phyloP scores from a whole-genome alignment of 257 asterid genomes.

The Lithospermum erythrorhizon region DNA sequence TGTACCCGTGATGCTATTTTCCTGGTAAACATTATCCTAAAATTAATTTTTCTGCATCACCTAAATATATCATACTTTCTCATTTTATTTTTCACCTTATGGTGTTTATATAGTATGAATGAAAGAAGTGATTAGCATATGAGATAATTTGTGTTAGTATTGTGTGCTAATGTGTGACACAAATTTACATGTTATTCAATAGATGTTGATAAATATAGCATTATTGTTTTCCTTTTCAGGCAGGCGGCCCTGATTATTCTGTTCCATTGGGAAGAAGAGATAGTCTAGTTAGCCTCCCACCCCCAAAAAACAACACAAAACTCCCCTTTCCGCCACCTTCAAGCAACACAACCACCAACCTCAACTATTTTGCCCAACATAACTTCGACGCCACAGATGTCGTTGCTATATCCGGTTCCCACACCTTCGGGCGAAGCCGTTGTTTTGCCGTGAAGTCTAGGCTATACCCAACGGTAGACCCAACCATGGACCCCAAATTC shows the following conservation, averaged over 20 bases:
- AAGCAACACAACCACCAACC: constrained; percentile 33
- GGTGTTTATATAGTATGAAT: no score
- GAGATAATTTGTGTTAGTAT: no score
- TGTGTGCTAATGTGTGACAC: no score
- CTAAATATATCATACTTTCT: no score
- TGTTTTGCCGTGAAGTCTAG: constrained; percentile 49
- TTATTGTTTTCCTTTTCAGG: constrained; percentile 16
- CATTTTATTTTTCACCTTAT: no score
- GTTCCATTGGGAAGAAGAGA: constrained; percentile 61
- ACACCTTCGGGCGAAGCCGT: constrained; percentile 65
- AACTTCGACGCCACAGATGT: constrained; percentile 46
- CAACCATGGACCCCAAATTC: constrained; percentile 42
- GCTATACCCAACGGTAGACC: constrained; percentile 61
- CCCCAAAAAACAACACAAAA: constrained; percentile 27
- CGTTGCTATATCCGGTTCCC: constrained; percentile 73
- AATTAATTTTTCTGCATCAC: no score
- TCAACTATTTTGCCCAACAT: constrained; percentile 36
- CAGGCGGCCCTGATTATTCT: constrained; percentile 52
- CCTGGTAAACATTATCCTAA: constrained; percentile 22
- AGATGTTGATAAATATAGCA: not conserved
- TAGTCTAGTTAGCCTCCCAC: constrained; percentile 24
- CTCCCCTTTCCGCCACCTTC: constrained; percentile 54
- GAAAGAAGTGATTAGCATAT: no score
- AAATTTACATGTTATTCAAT: no score
- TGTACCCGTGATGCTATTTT: constrained; percentile 41